These are phyloP conservation scores for Sphaerobolus stellatus DNA, from an alignment of 1,284 basidiomycete genomes.

Conservation along the genomic window DNA sequence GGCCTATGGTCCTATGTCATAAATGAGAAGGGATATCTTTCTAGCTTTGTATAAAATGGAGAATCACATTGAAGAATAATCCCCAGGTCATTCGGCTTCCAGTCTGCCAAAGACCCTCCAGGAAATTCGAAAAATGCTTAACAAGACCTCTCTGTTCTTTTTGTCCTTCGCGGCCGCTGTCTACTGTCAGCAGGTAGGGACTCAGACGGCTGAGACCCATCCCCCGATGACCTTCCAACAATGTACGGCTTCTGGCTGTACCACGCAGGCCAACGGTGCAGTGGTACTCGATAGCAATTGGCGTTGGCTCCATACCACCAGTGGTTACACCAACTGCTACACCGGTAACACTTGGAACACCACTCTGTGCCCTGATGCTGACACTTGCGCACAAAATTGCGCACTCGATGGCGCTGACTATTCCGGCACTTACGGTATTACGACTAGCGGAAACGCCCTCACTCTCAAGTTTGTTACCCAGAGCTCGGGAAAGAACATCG, in stretches of 20 bases:
- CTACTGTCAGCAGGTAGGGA: slow-evolving; percentile 33
- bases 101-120: too few species aligned
- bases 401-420: slow-evolving; percentile 25
- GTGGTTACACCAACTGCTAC: slow-evolving; percentile 26
- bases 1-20: too few species aligned
- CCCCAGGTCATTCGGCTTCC: too few species aligned
- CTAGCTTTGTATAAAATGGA: too few species aligned
- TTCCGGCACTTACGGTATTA: slow-evolving; percentile 21
- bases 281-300: slow-evolving; percentile 39
- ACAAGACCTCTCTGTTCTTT: background rate
- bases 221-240: slow-evolving; percentile 30
- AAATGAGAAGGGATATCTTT: too few species aligned
- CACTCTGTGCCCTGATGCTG: slow-evolving; percentile 20
- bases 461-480: slow-evolving; percentile 23
- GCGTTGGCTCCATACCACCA: slow-evolving; percentile 35
- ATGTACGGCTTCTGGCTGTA: slow-evolving; percentile 28
- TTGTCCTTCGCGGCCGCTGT: slow-evolving; percentile 5
- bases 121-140: slow-evolving; percentile 4
- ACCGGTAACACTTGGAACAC: slow-evolving; percentile 21
- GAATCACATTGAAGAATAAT: too few species aligned
- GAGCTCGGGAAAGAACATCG: slow-evolving; percentile 18
- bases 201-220: slow-evolving; percentile 35
- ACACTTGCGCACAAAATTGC: slow-evolving; percentile 21
- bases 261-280: slow-evolving; percentile 24
- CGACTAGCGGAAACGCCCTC: slow-evolving; percentile 22